These are phyloP conservation scores for Solanum hybrid DNA, from an alignment of 305 asterid genomes.

Conservation along the genomic window DNA sequence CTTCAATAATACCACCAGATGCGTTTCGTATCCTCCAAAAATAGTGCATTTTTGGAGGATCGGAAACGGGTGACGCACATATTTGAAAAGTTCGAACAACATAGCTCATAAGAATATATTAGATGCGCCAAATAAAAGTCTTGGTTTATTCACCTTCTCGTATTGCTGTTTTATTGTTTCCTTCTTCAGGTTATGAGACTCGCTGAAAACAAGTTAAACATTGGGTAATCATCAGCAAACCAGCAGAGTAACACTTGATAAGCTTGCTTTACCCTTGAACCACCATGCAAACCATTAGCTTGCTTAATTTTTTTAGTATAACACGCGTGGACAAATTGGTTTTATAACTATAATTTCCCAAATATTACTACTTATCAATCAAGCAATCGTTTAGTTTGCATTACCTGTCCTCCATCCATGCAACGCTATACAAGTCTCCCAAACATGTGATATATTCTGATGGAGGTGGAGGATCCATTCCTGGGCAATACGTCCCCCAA, in stretches of 20 bases:
- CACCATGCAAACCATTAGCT: neutral
- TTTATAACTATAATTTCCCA: neutral
- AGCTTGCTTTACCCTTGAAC: neutral
- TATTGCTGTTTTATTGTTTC: constrained; percentile 70
- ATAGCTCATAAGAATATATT: neutral
- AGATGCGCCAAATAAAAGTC: neutral
- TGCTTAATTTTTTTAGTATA: neutral
- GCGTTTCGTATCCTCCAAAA: neutral
- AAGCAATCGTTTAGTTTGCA: neutral
- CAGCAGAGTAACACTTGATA: neutral
- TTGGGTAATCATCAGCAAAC: neutral
- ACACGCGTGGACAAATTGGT: neutral
- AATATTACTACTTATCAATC: neutral
- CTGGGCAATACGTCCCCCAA: constrained; percentile 83
- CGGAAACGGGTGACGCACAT: neutral
- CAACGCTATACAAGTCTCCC: constrained; percentile 86
- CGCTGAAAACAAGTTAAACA: constrained; percentile 30
- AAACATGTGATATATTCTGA: constrained; percentile 62
- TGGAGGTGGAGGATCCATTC: constrained; percentile 61
- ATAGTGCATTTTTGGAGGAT: neutral
- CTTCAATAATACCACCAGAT: neutral
- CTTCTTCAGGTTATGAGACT: constrained; percentile 63
- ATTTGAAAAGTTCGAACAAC: neutral
- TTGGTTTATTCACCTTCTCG: constrained; percentile 29
- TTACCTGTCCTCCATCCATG: constrained; percentile 99